These are phyloP conservation scores for Helotiales sp. DNA, from an alignment of 2,329 filamentous ascomycete species.

Conservation along the genomic window DNA sequence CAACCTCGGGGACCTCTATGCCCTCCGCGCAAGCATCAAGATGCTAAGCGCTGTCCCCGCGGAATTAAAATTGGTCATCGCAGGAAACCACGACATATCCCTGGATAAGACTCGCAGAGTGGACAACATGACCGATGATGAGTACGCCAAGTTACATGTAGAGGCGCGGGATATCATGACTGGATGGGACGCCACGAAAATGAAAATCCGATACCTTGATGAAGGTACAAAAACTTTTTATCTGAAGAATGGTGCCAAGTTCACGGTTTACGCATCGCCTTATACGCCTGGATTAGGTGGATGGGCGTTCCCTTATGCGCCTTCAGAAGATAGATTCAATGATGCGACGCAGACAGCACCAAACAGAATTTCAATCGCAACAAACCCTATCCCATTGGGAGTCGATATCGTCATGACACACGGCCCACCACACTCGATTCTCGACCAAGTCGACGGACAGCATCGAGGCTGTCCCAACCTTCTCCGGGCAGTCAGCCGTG, in stretches of 20 bases:
- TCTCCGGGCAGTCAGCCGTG: slow-evolving; percentile 50
- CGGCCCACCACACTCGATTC: slow-evolving; percentile 42
- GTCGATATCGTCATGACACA: slow-evolving; percentile 49
- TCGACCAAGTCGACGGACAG: slow-evolving; percentile 37
- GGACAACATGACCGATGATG: slow-evolving; percentile 11
- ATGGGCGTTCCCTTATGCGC: slow-evolving; percentile 37
- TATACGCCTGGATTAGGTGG: slow-evolving; percentile 36
- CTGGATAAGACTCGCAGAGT: slow-evolving; percentile 49
- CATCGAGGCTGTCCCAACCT: slow-evolving; percentile 53
- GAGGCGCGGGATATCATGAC: too few species aligned
- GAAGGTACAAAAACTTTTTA: slow-evolving; percentile 39
- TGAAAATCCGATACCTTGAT: slow-evolving; percentile 35
- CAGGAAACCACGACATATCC: slow-evolving; percentile 65
- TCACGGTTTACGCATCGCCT: slow-evolving; percentile 40
- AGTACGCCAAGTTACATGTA: slow-evolving; percentile 14
- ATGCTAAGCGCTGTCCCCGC: slow-evolving; percentile 49
- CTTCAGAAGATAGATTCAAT: slow-evolving; percentile 36
- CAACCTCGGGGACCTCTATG: too few species aligned
- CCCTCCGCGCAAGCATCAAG: too few species aligned
- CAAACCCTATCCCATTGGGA: slow-evolving; percentile 25
- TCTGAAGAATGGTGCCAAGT: slow-evolving; percentile 34
- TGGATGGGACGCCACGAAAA: slow-evolving; percentile 10
- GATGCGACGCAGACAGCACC: slow-evolving; percentile 10
- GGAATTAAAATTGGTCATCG: slow-evolving; percentile 63
- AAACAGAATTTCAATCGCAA: slow-evolving; percentile 17